These are phyloP conservation scores for Aphanomyces stellatus DNA, from an alignment of 352 stramenopile species.

Conservation along the genomic window DNA sequence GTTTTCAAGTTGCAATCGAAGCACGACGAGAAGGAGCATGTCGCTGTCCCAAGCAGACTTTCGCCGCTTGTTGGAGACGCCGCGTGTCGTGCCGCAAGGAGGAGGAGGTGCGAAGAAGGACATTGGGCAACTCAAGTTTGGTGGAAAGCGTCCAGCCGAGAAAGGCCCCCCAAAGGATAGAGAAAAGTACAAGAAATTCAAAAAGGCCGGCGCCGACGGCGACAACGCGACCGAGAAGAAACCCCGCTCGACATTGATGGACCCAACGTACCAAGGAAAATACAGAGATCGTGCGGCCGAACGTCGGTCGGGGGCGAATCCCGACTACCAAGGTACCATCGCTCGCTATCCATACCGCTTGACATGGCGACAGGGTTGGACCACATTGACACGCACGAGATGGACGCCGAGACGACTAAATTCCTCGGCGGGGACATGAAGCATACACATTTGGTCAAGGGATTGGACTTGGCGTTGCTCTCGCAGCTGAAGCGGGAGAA, in stretches of 20 bases:
- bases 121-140: slow-evolving; percentile 23
- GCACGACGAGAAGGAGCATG: not conserved
- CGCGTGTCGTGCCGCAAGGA: slow-evolving; percentile 7
- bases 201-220: slow-evolving; percentile 12
- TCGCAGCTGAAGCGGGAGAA: slow-evolving; percentile 79
- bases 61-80: slow-evolving; percentile 38
- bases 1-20: not conserved
- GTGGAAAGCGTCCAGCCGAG: slow-evolving; percentile 29
- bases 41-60: slow-evolving; percentile 53
- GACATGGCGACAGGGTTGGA: not conserved
- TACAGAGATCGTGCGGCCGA: slow-evolving; percentile 69
- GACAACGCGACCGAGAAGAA: not conserved
- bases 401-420: slow-evolving; percentile 72
- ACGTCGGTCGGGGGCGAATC: slow-evolving; percentile 24
- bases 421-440: slow-evolving; percentile 73
- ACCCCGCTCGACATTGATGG: not conserved
- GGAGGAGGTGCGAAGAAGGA: slow-evolving; percentile 7
- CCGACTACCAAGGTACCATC: not conserved
- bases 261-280: slow-evolving; percentile 4
- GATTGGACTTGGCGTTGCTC: slow-evolving; percentile 79
- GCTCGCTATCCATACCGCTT: not conserved
- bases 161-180: slow-evolving; percentile 38
- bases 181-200: slow-evolving; percentile 36
- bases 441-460: slow-evolving; percentile 86
- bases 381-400: slow-evolving; percentile 35